A percentile compares a stretch with the other conserved stretches of the same genome.
These are phyloP conservation scores for Phaseolus coccineus DNA, from an alignment of 331 rosid genomes.

Conservation along the genomic window DNA sequence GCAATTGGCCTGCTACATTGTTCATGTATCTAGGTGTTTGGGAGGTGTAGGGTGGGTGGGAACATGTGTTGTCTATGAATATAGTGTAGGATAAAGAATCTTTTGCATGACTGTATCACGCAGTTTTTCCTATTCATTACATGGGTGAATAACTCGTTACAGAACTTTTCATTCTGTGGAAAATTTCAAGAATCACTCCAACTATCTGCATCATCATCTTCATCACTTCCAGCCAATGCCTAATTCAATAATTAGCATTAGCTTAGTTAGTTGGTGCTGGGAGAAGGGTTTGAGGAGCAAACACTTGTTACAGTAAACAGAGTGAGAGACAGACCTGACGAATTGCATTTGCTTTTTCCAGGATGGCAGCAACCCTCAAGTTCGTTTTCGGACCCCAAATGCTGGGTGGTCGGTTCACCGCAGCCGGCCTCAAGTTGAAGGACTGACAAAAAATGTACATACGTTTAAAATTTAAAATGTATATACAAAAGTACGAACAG, in stretches of 20 bases:
- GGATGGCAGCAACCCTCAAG: slow-evolving; percentile 89
- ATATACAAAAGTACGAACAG: slow-evolving; percentile 16
- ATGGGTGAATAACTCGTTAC: slow-evolving; percentile 33
- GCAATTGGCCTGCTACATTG: slow-evolving; percentile 25
- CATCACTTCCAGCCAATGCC: slow-evolving; percentile 97
- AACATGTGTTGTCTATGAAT: slow-evolving; percentile 44
- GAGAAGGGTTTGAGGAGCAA: slow-evolving; percentile 14
- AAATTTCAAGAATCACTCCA: slow-evolving; percentile 79
- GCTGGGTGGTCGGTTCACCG: slow-evolving; percentile 63
- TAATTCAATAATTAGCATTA: slow-evolving; percentile 47
- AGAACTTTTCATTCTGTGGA: neutral
- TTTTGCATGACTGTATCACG: slow-evolving; percentile 36
- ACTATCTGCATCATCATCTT: slow-evolving; percentile 76
- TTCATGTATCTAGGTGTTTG: slow-evolving; percentile 24
- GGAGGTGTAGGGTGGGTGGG: slow-evolving; percentile 2
- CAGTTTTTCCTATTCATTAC: slow-evolving; percentile 37
- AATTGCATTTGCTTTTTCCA: slow-evolving; percentile 91
- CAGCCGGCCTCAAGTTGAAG: slow-evolving; percentile 91
- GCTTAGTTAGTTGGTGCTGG: slow-evolving; percentile 20
- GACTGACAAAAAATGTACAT: slow-evolving; percentile 58
- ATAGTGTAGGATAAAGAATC: slow-evolving; percentile 45
- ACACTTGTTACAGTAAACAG: neutral
- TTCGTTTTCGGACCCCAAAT: slow-evolving; percentile 82
- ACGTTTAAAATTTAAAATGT: neutral
- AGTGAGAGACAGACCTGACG: slow-evolving; percentile 79